These are phyloP conservation scores for Torulaspora globosa DNA, from an alignment of 1,139 yeast species.

Conservation along the genomic window DNA sequence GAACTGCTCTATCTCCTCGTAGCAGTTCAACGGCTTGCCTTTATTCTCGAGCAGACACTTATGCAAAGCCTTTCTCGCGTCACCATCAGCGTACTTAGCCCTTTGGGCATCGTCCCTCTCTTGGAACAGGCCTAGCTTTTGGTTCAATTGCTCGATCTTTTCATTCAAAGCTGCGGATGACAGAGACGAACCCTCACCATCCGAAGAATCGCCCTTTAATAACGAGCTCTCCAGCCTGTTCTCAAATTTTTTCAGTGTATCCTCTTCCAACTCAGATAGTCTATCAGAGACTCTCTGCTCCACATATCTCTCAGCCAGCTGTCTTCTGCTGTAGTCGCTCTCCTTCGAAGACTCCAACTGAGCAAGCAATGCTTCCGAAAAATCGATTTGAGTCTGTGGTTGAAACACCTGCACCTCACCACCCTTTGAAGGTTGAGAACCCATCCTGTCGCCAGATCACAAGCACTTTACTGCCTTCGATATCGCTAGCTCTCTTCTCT, in stretches of 20 bases:
- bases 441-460: constrained; percentile 41
- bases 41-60: constrained; percentile 65
- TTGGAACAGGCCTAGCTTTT: constrained; percentile 38
- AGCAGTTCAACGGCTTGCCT: constrained; percentile 78
- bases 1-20: constrained; percentile 77
- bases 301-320: constrained; percentile 69
- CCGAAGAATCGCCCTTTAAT: constrained; percentile 36
- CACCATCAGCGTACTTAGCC: constrained; percentile 27
- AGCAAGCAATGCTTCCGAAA: constrained; percentile 61
- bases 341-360: constrained; percentile 72
- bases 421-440: constrained; percentile 54
- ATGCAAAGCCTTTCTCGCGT: constrained; percentile 55
- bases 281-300: constrained; percentile 72
- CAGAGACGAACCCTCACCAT: constrained; percentile 32
- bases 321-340: constrained; percentile 78
- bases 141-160: constrained; percentile 46
- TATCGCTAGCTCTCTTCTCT: background rate
- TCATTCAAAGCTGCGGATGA: constrained; percentile 39
- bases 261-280: constrained; percentile 57
- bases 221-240: constrained; percentile 46
- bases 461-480: too few relatives aligned
- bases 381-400: constrained; percentile 72
- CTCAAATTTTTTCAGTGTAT: constrained; percentile 56
- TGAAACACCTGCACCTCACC: constrained; percentile 59
- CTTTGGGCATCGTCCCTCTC: constrained; percentile 37